Percentiles rank a stretch among this genome's conserved stretches.
These are phyloP conservation scores for Lachancea sp. DNA, from an alignment of 805 yeast genomes.

Conservation along the genomic window DNA sequence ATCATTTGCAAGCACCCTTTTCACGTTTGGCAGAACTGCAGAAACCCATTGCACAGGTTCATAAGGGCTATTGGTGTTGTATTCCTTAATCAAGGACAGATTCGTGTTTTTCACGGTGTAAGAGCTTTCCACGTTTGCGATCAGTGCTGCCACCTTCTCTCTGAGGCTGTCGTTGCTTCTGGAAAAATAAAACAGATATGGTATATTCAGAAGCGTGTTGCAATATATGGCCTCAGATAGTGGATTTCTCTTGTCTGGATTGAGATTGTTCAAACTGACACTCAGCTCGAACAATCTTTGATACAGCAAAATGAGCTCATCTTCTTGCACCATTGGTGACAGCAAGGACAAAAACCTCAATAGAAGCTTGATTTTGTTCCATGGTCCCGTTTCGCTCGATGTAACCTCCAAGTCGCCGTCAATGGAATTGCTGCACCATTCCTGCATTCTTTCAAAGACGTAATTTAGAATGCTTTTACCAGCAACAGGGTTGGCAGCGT, in stretches of 20 bases:
- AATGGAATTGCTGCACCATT: slow-evolving; percentile 38
- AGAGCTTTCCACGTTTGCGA: slow-evolving; percentile 39
- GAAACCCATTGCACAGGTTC: slow-evolving; percentile 43
- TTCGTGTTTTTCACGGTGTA: slow-evolving; percentile 19
- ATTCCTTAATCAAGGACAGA: slow-evolving; percentile 23
- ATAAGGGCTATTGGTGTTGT: slow-evolving; percentile 39
- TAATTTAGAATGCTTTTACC: slow-evolving; percentile 66
- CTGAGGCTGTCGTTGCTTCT: slow-evolving; percentile 26
- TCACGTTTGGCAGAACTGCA: slow-evolving; percentile 47
- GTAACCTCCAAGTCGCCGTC: slow-evolving; percentile 23
- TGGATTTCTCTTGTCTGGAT: slow-evolving; percentile 40
- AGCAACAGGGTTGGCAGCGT: slow-evolving; percentile 54
- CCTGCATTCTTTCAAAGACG: slow-evolving; percentile 59
- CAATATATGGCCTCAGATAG: slow-evolving; percentile 64
- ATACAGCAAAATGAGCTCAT: slow-evolving; percentile 43
- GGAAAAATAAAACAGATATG: slow-evolving; percentile 51
- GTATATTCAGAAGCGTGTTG: slow-evolving; percentile 55
- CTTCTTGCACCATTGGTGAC: slow-evolving; percentile 52
- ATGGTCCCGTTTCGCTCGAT: slow-evolving; percentile 45
- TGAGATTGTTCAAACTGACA: slow-evolving; percentile 45
- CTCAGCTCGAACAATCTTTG: slow-evolving; percentile 50
- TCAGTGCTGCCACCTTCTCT: slow-evolving; percentile 37
- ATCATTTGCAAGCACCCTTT: slow-evolving; percentile 33
- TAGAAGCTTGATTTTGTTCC: slow-evolving; percentile 65
- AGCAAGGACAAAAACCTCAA: slow-evolving; percentile 65